Conservation (phyloP, 257 asterid species). For the Voacanga thouarsii region DNA sequence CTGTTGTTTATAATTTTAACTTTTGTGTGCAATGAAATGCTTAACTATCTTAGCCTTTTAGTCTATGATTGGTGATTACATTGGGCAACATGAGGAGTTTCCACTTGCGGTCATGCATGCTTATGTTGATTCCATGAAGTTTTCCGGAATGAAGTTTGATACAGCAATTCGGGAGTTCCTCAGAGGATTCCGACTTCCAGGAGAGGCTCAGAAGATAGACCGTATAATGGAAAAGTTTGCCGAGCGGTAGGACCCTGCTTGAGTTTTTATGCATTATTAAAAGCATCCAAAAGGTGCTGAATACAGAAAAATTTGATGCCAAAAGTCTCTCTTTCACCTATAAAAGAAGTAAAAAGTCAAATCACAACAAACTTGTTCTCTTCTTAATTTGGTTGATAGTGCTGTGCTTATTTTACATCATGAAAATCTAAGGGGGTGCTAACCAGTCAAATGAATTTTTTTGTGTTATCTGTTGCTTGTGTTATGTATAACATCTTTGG, state of each 20-base stretch:
- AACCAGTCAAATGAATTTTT: neutral
- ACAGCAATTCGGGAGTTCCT: slow-evolving; percentile 93
- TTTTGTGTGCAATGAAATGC: slow-evolving; percentile 17
- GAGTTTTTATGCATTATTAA: slow-evolving; percentile 12
- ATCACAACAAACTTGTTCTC: neutral
- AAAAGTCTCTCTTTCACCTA: neutral
- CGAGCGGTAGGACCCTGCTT: slow-evolving; percentile 67
- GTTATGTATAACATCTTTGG: neutral
- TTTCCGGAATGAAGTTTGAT: slow-evolving; percentile 87
- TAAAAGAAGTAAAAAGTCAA: neutral
- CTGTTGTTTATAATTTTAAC: slow-evolving; percentile 15
- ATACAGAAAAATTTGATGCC: neutral
- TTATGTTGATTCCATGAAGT: slow-evolving; percentile 88
- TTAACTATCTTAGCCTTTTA: slow-evolving; percentile 35
- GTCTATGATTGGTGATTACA: slow-evolving; percentile 92
- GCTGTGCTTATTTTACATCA: slow-evolving; percentile 2
- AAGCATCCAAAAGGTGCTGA: neutral
- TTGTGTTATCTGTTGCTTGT: neutral
- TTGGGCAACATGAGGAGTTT: slow-evolving; percentile 98
- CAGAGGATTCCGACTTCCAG: slow-evolving; percentile 94
- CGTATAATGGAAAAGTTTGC: slow-evolving; percentile 99
- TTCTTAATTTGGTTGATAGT: neutral
- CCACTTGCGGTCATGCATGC: slow-evolving; percentile 99
- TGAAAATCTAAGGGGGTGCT: neutral
- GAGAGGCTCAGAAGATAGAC: slow-evolving; percentile 99